These are phyloP conservation scores for Phanerochaete carnosa DNA, from an alignment of 768 basidiomycete species.

Conservation along the genomic window DNA sequence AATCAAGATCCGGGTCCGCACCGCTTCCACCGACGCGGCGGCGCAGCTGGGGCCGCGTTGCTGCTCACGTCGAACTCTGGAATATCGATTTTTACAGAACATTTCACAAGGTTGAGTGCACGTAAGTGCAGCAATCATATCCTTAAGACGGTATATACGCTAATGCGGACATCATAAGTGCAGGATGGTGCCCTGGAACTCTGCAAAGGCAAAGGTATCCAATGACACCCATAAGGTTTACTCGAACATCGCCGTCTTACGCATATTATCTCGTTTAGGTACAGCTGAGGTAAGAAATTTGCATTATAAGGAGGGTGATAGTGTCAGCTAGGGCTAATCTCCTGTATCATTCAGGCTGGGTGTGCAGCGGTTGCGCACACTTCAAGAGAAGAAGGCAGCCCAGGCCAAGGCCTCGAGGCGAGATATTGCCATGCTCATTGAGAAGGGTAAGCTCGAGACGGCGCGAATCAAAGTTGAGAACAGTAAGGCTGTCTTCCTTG, in stretches of 20 bases:
- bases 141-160: no score
- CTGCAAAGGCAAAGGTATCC: slow-evolving; percentile 58
- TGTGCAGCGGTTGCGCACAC: slow-evolving; percentile 78
- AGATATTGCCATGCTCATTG: slow-evolving; percentile 78
- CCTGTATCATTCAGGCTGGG: slow-evolving; percentile 53
- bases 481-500: slow-evolving; percentile 42
- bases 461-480: slow-evolving; percentile 85
- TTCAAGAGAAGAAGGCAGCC: slow-evolving; percentile 92
- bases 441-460: slow-evolving; percentile 79
- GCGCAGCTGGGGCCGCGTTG: background rate
- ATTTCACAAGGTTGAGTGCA: no score
- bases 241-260: background rate
- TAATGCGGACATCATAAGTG: background rate
- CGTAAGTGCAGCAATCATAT: no score
- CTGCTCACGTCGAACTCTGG: no score
- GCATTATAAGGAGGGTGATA: background rate
- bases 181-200: slow-evolving; percentile 53
- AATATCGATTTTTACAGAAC: no score
- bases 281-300: slow-evolving; percentile 40
- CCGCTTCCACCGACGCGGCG: background rate
- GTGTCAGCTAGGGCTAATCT: background rate
- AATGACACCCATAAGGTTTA: background rate
- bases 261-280: slow-evolving; percentile 29
- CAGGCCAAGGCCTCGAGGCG: slow-evolving; percentile 70
- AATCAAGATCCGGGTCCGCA: background rate